Conservation (phyloP, 495 filamentous ascomycete species). For the Penicillium samsonianum region DNA sequence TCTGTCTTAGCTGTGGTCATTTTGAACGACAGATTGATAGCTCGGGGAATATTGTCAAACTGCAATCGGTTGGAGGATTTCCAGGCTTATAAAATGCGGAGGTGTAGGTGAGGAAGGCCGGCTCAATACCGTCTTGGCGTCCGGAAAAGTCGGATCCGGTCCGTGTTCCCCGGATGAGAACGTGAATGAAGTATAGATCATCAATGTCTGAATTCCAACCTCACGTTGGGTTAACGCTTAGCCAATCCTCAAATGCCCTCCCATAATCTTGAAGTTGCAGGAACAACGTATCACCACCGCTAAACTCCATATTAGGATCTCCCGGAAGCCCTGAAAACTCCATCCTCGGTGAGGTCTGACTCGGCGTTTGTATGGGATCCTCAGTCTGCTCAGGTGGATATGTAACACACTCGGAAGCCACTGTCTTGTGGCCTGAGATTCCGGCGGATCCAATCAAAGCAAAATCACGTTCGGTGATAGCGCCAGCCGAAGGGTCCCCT, state of each 20-base stretch:
- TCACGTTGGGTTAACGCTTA: slow-evolving; percentile 26
- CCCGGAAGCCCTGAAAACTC: slow-evolving; percentile 19
- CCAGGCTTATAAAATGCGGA: slow-evolving; percentile 10
- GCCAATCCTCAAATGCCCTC: slow-evolving; percentile 38
- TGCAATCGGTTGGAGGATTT: neutral
- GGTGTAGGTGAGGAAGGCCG: slow-evolving; percentile 6
- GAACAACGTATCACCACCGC: slow-evolving; percentile 27
- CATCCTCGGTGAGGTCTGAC: slow-evolving; percentile 9
- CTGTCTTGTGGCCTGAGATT: slow-evolving; percentile 38
- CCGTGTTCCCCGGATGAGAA: slow-evolving; percentile 19
- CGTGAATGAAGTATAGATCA: neutral
- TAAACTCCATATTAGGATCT: slow-evolving; percentile 23
- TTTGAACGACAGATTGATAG: neutral
- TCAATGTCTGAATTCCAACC: neutral
- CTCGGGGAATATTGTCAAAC: slow-evolving; percentile 2
- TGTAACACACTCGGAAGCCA: slow-evolving; percentile 34
- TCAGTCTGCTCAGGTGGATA: slow-evolving; percentile 36
- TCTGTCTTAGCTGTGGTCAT: slow-evolving; percentile 32
- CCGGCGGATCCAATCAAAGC: slow-evolving; percentile 39
- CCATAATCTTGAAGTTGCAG: slow-evolving; percentile 37
- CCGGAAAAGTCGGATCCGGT: slow-evolving; percentile 23
- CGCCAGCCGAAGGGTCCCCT: slow-evolving; percentile 7
- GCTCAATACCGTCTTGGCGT: slow-evolving; percentile 25
- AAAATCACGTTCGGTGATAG: slow-evolving; percentile 33
- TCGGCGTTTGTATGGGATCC: slow-evolving; percentile 15